These are phyloP conservation scores for Mortierella sp. DNA, from an alignment of 371 early-diverging fungal species.

Conservation along the genomic window DNA sequence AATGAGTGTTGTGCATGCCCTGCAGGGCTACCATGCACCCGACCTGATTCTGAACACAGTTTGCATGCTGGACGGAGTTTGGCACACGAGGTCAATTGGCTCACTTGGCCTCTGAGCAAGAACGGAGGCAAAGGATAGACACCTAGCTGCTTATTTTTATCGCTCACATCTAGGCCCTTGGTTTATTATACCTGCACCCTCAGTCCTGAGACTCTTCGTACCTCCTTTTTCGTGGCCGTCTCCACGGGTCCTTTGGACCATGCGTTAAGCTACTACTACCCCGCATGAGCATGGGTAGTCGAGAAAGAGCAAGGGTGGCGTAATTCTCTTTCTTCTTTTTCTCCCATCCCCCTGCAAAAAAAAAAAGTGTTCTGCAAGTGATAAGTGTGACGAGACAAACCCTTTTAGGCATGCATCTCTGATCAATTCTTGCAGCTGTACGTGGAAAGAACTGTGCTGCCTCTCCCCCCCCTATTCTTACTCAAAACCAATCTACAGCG, in stretches of 20 bases:
- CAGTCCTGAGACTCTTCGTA: constrained; percentile 44
- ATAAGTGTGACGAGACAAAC: no score
- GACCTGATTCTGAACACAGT: not conserved
- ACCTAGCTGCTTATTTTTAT: constrained; percentile 28
- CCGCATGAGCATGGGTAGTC: constrained; percentile 13
- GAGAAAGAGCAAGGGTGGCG: constrained; percentile 1
- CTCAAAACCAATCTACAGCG: constrained; percentile 8
- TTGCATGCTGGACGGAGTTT: not conserved
- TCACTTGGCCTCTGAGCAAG: no score
- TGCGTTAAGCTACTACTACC: not conserved
- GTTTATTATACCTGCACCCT: constrained; percentile 16
- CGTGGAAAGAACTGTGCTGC: no score
- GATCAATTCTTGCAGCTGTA: no score
- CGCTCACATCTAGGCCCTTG: constrained; percentile 31
- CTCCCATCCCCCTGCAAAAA: no score
- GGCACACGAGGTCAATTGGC: not conserved
- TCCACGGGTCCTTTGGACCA: constrained; percentile 20
- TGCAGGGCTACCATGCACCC: no score
- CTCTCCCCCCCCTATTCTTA: constrained; percentile 23
- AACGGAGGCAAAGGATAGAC: constrained; percentile 24
- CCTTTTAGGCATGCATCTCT: no score
- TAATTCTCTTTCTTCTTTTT: no score
- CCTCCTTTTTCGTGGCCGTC: constrained; percentile 46
- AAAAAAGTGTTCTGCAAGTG: no score
- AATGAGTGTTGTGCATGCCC: no score